Evolutionary conservation across 108 stramenopile species (phyloP), one percentile per base, ranked within the genome.

Genomic region (Cyclotella cryptica): DNA sequence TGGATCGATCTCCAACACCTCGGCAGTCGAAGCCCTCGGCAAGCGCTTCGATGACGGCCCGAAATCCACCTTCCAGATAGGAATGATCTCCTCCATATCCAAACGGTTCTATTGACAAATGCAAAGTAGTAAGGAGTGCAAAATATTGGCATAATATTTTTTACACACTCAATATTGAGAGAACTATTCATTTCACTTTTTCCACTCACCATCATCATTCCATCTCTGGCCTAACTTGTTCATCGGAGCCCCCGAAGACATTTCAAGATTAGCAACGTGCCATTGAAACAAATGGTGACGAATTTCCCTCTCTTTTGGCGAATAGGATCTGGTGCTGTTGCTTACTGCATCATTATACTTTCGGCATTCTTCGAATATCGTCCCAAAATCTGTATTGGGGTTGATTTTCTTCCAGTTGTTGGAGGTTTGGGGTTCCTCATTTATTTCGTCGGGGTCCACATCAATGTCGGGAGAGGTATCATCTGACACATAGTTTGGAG

Each of bases 1-100:
- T 12, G 52, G 45, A 66, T 64, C 35, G 70, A 58, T 82, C 63
- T 17, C 81, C 69, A 53, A 83, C 45, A 27, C 88, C 84, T 41
- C 76, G 51, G 41, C 88, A 88, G 61, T 95, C 90, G n/a, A 97
- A 87, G 47, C 88, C 88, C 29, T 93, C 88, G 21, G 92, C 85
- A 17, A 97, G 83, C 3, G 72, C 71, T 54, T 89, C 87, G 51
- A 91, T 88, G n/a, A 95, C 74, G 44, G 88, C 78, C 18, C 87
- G 84, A 76, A 92, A 93, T 63, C 91, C 92, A 39, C 87, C 78
- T 72, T 90, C 85, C 13, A 96, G 72, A 29, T 94, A 89, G n/a
- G 88, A 89, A 79, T 97, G 97, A 40, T 89, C 93, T n/a, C 97
- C 97, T 27, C 90, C 92, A 74, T 91, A 97, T 9, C 96, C 95